Base-by-base conservation (phyloP, 73 alveolate genomes). In the Paramecium biaurelia region DNA sequence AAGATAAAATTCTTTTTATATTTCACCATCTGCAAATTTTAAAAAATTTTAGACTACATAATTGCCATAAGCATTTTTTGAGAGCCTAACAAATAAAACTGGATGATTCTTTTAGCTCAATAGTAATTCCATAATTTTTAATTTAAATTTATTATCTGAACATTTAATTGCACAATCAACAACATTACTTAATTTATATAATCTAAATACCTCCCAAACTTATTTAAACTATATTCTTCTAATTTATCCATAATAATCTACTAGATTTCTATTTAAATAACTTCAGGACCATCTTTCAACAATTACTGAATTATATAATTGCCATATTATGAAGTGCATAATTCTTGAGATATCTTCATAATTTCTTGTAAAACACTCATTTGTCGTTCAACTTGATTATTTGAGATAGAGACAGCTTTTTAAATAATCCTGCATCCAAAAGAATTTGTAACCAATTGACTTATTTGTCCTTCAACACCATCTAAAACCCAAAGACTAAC, bases 291-390 rank as follows among this genome's bases (percentile, higher is more conserved):
- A 67, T 67, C 84, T 67, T 67, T 95, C 57, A 92, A 84, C 10
- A 94, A 89, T 92, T 84, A 88, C 53, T 94, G 95, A 15, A 94
- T 87, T 28, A 94, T 95, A 38, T 95, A 90, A 79, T 95, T 92
- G 5, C 97, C 97, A 92, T 92, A 94, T 92, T 94, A 95, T 74
- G 93, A 95, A 18, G 85, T 76, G 58, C 97, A 94, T 57, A 94
- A 92, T 47, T 94, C 95, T 59, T 86, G 49, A 20, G 92, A 89
- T 37, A 89, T 92, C 57, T 68, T 82, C 41, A 84, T 85, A 7
- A 94, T 92, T 21, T 92, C 96, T 26, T 92, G 41, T 10, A 92
- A 74, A 59, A 94, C 86, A 57, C 63, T 86, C 70, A 59, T 53
- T 53, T 92, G 26, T 70, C 92, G 93, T 59, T 92, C 94, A 32